These are phyloP conservation scores for Fusarium subglutinans DNA, from an alignment of 2,329 filamentous ascomycete genomes.

Conservation along the genomic window DNA sequence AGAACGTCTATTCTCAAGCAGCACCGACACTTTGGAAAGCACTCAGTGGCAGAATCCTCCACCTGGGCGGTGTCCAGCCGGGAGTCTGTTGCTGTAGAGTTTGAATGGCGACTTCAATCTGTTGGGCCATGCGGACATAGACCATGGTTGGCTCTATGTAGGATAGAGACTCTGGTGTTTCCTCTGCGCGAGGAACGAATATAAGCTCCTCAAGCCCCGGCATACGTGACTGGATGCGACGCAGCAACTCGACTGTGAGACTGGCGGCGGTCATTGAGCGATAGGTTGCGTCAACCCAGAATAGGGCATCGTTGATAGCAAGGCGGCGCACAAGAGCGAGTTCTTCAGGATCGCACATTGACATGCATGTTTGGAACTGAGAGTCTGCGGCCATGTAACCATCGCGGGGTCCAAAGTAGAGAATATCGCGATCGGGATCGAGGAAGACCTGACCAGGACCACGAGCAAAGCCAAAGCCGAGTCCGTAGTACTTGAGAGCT, in stretches of 20 bases:
- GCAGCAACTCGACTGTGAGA: conserved; percentile 53
- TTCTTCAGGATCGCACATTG: conserved; percentile 53
- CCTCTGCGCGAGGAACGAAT: conserved; percentile 54
- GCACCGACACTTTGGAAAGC: conserved; percentile 35
- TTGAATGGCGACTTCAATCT: conserved; percentile 50
- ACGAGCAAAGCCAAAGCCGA: conserved; percentile 54
- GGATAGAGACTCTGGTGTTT: conserved; percentile 44
- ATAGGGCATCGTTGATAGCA: conserved; percentile 57
- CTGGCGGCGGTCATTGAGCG: conserved; percentile 52
- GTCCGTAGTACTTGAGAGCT: conserved; percentile 53
- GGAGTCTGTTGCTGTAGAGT: conserved; percentile 45
- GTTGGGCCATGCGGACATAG: conserved; percentile 49
- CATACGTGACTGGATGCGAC: conserved; percentile 51
- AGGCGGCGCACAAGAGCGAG: conserved; percentile 53
- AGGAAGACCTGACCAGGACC: conserved; percentile 55
- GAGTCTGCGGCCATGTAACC: conserved; percentile 57
- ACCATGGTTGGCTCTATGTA: conserved; percentile 46
- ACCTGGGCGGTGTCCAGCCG: conserved; percentile 48
- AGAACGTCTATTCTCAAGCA: not conserved
- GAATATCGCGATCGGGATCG: conserved; percentile 53
- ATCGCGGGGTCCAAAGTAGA: conserved; percentile 58
- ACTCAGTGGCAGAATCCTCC: conserved; percentile 50
- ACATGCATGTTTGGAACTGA: conserved; percentile 56
- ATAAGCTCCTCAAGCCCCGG: conserved; percentile 53
- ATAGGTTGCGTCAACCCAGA: conserved; percentile 50